These are phyloP conservation scores for Aeminium ludgeri DNA, from an alignment of 495 filamentous ascomycete genomes.

Conservation along the genomic window DNA sequence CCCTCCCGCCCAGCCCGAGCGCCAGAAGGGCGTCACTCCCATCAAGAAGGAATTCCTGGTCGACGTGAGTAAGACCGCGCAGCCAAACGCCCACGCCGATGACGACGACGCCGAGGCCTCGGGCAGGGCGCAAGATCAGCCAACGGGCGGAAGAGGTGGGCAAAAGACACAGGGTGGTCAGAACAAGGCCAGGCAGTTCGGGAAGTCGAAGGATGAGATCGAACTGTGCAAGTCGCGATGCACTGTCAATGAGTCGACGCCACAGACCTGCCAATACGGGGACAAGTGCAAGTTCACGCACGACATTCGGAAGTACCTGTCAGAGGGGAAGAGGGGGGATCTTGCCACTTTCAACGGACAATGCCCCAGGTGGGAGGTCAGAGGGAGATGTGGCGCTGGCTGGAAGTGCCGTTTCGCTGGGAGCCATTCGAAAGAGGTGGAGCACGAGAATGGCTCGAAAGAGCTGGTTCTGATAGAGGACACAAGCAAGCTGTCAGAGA, in stretches of 20 bases:
- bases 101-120: slow-evolving; percentile 28
- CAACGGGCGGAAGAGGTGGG: slow-evolving; percentile 25
- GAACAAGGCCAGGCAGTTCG: slow-evolving; percentile 76
- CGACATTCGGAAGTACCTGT: slow-evolving; percentile 67
- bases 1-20: slow-evolving; percentile 24
- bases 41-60: slow-evolving; percentile 66
- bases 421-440: slow-evolving; percentile 63
- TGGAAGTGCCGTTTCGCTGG: slow-evolving; percentile 85
- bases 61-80: neutral
- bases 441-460: slow-evolving; percentile 55
- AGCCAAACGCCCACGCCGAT: neutral
- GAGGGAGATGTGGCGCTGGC: slow-evolving; percentile 60
- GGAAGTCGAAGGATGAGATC: slow-evolving; percentile 57
- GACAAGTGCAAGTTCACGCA: slow-evolving; percentile 65
- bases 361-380: slow-evolving; percentile 63
- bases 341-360: slow-evolving; percentile 53
- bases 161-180: slow-evolving; percentile 52
- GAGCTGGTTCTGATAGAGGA: slow-evolving; percentile 54
- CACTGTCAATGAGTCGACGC: slow-evolving; percentile 57
- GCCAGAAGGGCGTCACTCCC: slow-evolving; percentile 52
- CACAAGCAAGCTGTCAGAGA: slow-evolving; percentile 24
- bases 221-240: slow-evolving; percentile 58
- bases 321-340: slow-evolving; percentile 63
- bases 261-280: slow-evolving; percentile 51
- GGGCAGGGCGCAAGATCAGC: slow-evolving; percentile 14